Percentiles rank a stretch among this genome's conserved stretches.
Evolutionary conservation across 768 basidiomycete genomes (phyloP).

Genomic region (Coprinellus micaceus): DNA sequence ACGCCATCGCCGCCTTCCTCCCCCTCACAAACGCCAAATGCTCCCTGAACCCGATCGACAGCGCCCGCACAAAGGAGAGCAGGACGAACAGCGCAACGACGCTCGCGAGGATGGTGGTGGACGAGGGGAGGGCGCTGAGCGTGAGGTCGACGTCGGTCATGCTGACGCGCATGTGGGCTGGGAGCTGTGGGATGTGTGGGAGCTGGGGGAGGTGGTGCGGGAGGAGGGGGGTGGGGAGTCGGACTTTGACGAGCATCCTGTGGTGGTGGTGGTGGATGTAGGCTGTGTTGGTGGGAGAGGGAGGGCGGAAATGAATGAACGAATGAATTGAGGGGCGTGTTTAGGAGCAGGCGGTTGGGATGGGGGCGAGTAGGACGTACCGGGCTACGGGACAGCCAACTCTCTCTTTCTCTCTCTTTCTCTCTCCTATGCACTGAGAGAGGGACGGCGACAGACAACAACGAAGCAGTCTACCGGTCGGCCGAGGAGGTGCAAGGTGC

Average conservation of each 20-base stretch:
- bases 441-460: no score
- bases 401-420: no score
- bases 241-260: conserved; percentile 8
- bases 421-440: no score
- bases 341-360: conserved; percentile 1
- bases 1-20: no score
- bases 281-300: neutral
- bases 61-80: conserved; percentile 22
- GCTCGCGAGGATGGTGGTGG: conserved; percentile 20
- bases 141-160: conserved; percentile 15
- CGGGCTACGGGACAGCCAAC: neutral
- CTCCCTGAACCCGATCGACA: conserved; percentile 15
- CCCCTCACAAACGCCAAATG: conserved; percentile 12
- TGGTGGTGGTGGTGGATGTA: neutral
- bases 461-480: no score
- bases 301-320: neutral
- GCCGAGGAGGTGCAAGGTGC: no score
- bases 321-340: no score
- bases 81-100: conserved; percentile 25
- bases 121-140: conserved; percentile 14
- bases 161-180: conserved; percentile 5
- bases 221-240: conserved; percentile 7
- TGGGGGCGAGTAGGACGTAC: neutral
- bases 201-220: no score
- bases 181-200: no score